phyloP scores from a whole-genome alignment of 1,284 basidiomycete species.

The Puccinia coronata region DNA sequence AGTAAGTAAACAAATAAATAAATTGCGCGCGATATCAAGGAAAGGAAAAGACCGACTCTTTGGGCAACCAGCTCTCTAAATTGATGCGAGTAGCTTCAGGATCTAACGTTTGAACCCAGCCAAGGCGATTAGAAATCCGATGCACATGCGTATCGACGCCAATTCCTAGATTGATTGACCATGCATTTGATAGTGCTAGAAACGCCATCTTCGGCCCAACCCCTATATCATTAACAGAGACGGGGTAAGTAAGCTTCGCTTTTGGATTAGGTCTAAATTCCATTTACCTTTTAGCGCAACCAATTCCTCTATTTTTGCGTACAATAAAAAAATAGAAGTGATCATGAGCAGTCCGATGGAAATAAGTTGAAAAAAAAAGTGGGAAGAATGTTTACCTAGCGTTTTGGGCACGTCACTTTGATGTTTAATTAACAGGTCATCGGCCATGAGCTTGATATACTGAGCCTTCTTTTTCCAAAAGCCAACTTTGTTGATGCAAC shows the following conservation, averaged over 20 bases:
- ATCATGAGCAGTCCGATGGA: background rate
- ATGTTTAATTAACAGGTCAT: slow-evolving; percentile 8
- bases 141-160: slow-evolving; percentile 97
- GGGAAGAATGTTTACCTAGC: slow-evolving; percentile 63
- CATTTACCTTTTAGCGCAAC: slow-evolving; percentile 30
- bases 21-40: background rate
- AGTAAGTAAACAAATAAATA: slow-evolving; percentile 7
- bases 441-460: slow-evolving; percentile 54
- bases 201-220: slow-evolving; percentile 60
- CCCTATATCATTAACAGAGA: slow-evolving; percentile 47
- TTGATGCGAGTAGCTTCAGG: slow-evolving; percentile 87
- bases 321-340: background rate
- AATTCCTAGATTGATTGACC: slow-evolving; percentile 86
- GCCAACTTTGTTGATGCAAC: slow-evolving; percentile 82
- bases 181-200: slow-evolving; percentile 73
- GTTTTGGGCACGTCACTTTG: slow-evolving; percentile 41
- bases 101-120: slow-evolving; percentile 86
- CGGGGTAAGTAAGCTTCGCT: background rate
- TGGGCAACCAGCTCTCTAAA: slow-evolving; percentile 85
- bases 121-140: slow-evolving; percentile 84
- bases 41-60: slow-evolving; percentile 59
- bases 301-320: slow-evolving; percentile 24
- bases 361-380: slow-evolving; percentile 37
- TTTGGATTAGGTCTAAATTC: background rate
- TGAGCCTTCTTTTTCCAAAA: slow-evolving; percentile 87